Percentiles rank a stretch among this genome's conserved stretches.
Evolutionary conservation across 345 rosid genomes (phyloP).

Genomic region (Passiflora organensis): DNA sequence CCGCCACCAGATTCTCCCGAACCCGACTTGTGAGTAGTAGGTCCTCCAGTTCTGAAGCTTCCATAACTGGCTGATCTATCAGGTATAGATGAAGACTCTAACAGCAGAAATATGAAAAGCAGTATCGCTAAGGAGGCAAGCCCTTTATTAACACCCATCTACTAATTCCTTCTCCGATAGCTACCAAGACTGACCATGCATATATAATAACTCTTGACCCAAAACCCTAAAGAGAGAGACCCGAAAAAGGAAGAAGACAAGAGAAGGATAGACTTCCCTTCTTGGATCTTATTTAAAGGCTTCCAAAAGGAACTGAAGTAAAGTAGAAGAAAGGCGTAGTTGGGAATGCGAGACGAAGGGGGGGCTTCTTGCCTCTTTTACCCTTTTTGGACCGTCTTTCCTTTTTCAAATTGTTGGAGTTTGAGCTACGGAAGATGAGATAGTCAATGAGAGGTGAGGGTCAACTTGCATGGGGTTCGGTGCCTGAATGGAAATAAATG

Average conservation of each 20-base stretch:
- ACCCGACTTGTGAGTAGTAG: constrained; percentile 14
- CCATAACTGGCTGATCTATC: constrained; percentile 21
- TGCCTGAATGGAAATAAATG: not conserved
- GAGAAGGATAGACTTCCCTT: not conserved
- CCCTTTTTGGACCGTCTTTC: not conserved
- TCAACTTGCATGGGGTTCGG: constrained; percentile 28
- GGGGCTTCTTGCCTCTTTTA: not conserved
- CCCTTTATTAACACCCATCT: constrained; percentile 27
- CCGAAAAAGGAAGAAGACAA: not conserved
- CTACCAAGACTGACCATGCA: constrained; percentile 18
- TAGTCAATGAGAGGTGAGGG: constrained; percentile 31
- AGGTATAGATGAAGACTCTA: constrained; percentile 21
- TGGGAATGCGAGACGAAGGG: not conserved
- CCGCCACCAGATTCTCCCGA: constrained; percentile 9
- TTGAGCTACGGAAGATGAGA: constrained; percentile 25
- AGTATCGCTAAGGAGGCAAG: constrained; percentile 27
- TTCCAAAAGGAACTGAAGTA: not conserved
- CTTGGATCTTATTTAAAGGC: constrained; percentile 11
- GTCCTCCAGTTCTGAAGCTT: constrained; percentile 19
- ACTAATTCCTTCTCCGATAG: not conserved
- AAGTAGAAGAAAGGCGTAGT: not conserved
- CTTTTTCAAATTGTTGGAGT: constrained; percentile 15
- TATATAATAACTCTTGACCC: constrained; percentile 12
- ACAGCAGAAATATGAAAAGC: constrained; percentile 29
- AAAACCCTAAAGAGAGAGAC: constrained; percentile 7